Percentiles rank a stretch among this genome's conserved stretches.
These are phyloP conservation scores for Pseudogymnoascus pannorum DNA, from an alignment of 2,329 filamentous ascomycete species.

Conservation along the genomic window DNA sequence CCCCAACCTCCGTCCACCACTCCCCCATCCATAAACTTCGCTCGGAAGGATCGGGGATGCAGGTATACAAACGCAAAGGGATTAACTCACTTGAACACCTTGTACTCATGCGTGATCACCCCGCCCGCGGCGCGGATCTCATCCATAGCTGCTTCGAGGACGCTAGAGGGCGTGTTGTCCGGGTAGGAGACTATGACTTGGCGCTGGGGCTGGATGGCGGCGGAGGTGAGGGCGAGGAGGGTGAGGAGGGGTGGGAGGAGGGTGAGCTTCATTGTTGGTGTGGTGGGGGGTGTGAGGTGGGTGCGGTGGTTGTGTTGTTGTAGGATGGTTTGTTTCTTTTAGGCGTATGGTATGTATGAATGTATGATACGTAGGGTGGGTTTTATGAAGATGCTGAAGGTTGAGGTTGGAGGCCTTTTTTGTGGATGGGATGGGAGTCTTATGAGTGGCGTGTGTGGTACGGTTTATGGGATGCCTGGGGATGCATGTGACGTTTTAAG, in stretches of 20 bases:
- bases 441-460: neutral
- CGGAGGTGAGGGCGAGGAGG: slow-evolving; percentile 54
- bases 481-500: slow-evolving; percentile 6
- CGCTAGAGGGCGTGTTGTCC: slow-evolving; percentile 53
- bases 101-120: slow-evolving; percentile 71
- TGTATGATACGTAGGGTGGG: neutral
- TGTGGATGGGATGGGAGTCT: neutral
- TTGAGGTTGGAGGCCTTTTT: neutral
- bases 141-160: slow-evolving; percentile 65
- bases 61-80: too few species aligned
- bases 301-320: too few species aligned
- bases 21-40: neutral
- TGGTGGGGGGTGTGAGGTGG: neutral
- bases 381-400: neutral
- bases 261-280: slow-evolving; percentile 53
- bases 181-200: slow-evolving; percentile 74
- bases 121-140: slow-evolving; percentile 64
- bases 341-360: too few species aligned
- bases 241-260: slow-evolving; percentile 48
- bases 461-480: slow-evolving; percentile 2
- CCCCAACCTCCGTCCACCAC: neutral
- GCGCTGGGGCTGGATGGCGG: slow-evolving; percentile 49
- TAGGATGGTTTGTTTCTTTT: too few species aligned
- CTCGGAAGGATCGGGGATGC: neutral
- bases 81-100: slow-evolving; percentile 57